These are phyloP conservation scores for Wickerhamomyces tratensis DNA, from an alignment of 805 yeast genomes.

Conservation along the genomic window DNA sequence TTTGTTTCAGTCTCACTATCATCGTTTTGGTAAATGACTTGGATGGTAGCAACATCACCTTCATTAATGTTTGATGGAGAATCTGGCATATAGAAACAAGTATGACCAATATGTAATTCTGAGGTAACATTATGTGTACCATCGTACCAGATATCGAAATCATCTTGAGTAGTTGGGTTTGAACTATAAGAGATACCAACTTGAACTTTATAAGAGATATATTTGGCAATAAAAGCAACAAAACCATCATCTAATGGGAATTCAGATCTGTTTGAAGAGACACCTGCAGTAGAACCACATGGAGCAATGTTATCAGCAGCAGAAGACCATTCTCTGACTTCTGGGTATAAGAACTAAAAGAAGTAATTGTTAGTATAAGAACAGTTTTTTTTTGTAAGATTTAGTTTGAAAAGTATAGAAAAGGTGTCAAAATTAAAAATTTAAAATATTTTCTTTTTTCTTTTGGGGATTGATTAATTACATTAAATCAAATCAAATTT, in stretches of 20 bases:
- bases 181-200: slow-evolving; percentile 29
- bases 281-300: slow-evolving; percentile 30
- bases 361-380: too few species aligned
- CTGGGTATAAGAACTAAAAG: slow-evolving; percentile 25
- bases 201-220: slow-evolving; percentile 27
- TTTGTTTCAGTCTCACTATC: too few species aligned
- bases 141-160: slow-evolving; percentile 28
- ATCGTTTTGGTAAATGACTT: slow-evolving; percentile 29
- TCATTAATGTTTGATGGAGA: slow-evolving; percentile 24
- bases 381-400: too few species aligned
- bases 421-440: too few species aligned
- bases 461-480: too few species aligned
- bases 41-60: slow-evolving; percentile 36
- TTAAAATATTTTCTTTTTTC: too few species aligned
- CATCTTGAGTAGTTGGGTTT: slow-evolving; percentile 29
- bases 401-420: too few species aligned
- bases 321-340: slow-evolving; percentile 35
- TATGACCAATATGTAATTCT: slow-evolving; percentile 33
- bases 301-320: slow-evolving; percentile 36
- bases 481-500: too few species aligned
- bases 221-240: slow-evolving; percentile 34
- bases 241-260: slow-evolving; percentile 39
- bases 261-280: slow-evolving; percentile 27
- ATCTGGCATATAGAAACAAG: slow-evolving; percentile 36
- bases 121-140: slow-evolving; percentile 26